Conservation (phyloP, 148 eudicot genomes). For the Rhododendron ovatum region DNA sequence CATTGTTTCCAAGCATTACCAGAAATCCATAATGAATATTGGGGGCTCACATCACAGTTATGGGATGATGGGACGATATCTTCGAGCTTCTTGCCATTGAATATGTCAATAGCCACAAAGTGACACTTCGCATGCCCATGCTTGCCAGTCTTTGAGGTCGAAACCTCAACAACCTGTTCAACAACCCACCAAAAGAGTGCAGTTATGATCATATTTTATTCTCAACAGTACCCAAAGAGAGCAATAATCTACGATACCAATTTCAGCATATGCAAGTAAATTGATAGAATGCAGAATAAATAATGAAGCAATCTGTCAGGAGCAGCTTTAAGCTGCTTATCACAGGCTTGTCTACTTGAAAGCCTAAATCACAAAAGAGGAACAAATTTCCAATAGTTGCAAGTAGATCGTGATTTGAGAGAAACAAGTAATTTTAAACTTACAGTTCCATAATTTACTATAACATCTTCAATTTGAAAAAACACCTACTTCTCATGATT, state of each 20-base stretch:
- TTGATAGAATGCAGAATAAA: background rate
- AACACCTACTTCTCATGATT: too few species aligned
- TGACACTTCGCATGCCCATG: slow-evolving; percentile 62
- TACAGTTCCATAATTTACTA: background rate
- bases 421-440: background rate
- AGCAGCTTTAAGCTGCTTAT: background rate
- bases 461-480: background rate
- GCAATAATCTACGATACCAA: background rate
- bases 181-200: background rate
- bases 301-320: background rate
- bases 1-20: background rate
- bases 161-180: slow-evolving; percentile 52
- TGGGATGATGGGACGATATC: slow-evolving; percentile 59
- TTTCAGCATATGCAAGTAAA: background rate
- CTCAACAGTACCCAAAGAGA: background rate
- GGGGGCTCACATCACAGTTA: slow-evolving; percentile 42
- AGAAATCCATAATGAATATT: background rate
- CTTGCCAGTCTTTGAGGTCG: slow-evolving; percentile 56
- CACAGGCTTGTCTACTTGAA: background rate
- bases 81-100: slow-evolving; percentile 45
- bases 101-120: slow-evolving; percentile 51
- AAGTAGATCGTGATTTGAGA: background rate
- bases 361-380: background rate
- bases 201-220: background rate
- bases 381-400: background rate